These are phyloP conservation scores for Salvia rosmarinus DNA, from an alignment of 257 asterid genomes.

Conservation along the genomic window DNA sequence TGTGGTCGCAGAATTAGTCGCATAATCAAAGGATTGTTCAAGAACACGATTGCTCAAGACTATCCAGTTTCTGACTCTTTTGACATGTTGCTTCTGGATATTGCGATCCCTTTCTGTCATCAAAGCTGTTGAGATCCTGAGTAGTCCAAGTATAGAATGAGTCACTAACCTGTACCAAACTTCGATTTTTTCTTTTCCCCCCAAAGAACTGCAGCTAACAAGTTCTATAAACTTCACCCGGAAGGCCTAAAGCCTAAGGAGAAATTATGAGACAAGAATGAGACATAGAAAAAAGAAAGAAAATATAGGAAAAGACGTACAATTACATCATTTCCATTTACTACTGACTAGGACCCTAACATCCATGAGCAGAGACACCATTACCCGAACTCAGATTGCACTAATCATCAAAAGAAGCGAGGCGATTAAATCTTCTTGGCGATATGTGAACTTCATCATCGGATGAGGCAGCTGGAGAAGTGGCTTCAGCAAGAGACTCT, in stretches of 20 bases:
- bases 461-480: constrained; percentile 72
- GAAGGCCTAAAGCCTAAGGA: constrained; percentile 39
- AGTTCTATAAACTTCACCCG: constrained; percentile 35
- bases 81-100: not conserved
- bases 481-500: constrained; percentile 77
- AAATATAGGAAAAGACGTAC: too few species aligned
- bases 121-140: not conserved
- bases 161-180: constrained; percentile 18
- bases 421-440: constrained; percentile 38
- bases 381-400: constrained; percentile 36
- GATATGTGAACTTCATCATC: constrained; percentile 58
- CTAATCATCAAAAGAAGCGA: constrained; percentile 43
- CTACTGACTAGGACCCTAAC: constrained; percentile 43
- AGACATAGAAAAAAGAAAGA: constrained; percentile 27
- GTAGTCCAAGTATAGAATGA: constrained; percentile 3
- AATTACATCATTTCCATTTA: constrained; percentile 37
- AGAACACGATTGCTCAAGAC: too few species aligned
- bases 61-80: not conserved
- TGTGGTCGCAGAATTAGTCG: constrained; percentile 14
- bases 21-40: too few species aligned
- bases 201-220: constrained; percentile 35
- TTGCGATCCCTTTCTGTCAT: not conserved
- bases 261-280: constrained; percentile 29
- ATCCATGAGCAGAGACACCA: constrained; percentile 41
- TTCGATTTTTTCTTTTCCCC: constrained; percentile 27